A percentile compares a stretch with the other conserved stretches of the same genome.
phyloP scores from a whole-genome alignment of 345 rosid species.

The Toxicodendron radicans region DNA sequence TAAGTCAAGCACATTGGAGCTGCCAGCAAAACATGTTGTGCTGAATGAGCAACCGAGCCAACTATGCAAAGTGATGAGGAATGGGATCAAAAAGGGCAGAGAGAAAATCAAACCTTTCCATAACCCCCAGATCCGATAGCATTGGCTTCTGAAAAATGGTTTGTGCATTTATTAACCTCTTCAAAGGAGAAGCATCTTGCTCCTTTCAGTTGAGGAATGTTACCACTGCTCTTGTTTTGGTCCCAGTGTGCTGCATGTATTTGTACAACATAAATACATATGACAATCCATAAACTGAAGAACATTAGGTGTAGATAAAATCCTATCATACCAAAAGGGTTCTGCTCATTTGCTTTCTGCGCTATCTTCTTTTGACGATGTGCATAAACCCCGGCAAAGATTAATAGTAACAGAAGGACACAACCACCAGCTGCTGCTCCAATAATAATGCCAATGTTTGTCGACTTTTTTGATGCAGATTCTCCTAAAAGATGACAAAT shows the following conservation, averaged over 20 bases:
- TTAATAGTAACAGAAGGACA: conserved; percentile 50
- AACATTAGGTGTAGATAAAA: background rate
- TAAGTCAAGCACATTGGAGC: background rate
- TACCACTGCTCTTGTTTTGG: conserved; percentile 47
- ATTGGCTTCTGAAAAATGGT: conserved; percentile 68
- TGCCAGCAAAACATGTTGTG: background rate
- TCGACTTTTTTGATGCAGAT: conserved; percentile 34
- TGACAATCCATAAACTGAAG: conserved; percentile 23
- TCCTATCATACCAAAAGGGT: conserved; percentile 62
- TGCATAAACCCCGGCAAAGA: conserved; percentile 68
- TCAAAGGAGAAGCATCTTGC: conserved; percentile 72
- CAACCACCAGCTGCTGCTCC: conserved; percentile 72
- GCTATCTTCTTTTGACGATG: conserved; percentile 73
- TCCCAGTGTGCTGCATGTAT: conserved; percentile 77
- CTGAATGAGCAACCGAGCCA: background rate
- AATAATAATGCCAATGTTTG: conserved; percentile 45
- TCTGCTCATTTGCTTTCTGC: conserved; percentile 52
- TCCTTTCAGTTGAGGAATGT: conserved; percentile 73
- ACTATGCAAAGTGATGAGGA: background rate
- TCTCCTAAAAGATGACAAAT: conserved; percentile 17
- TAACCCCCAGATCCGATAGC: conserved; percentile 85
- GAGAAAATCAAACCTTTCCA: conserved; percentile 65
- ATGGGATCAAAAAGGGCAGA: background rate
- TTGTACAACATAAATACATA: conserved; percentile 3
- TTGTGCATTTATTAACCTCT: conserved; percentile 67